Evolutionary conservation across 2,329 filamentous ascomycete genomes (phyloP), one percentile per base, ranked within the genome.

Genomic region (Leptographium galeiforme): DNA sequence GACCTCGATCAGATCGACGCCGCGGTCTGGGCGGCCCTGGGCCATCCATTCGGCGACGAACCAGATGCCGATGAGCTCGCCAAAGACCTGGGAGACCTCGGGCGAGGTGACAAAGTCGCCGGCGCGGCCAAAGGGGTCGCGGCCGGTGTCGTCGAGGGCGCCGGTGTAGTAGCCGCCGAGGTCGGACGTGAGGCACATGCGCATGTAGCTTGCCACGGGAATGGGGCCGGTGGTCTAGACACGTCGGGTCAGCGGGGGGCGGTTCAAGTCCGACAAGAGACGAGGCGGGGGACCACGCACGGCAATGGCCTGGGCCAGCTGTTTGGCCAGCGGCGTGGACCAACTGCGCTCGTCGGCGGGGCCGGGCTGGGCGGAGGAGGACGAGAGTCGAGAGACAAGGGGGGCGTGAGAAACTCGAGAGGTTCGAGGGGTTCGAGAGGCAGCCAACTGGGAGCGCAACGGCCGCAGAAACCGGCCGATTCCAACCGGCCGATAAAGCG

Each of bases 51-150:
- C 93, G 44, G 91, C 84, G 51, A 97, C 84, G 57, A 95, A 84
- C 93, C 93, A 98, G 61, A 98, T 80, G 6, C 89, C 93, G 54
- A 97, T 75, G 33, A 98, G 76, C 70, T 98, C 93, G 30, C 93
- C 93, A 69, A 98, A 98, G 13, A 97, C 79, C 66, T 97, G 93
- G 1, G 90, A 96, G 61, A 98, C 97, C 68, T 98, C 93, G 0
- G 93, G 93, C 0, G 90, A 96, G 0, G 93, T 98, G 51, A 97
- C 85, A 64, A 98, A 98, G 68, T 98, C 93, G 32, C 93, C 93
- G 63, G 88, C 87, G 53, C 79, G 73, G n/a, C 93, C 93, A 62
- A 98, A 98, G 58, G 91, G 90, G 64, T 96, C 90, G 48, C 83
- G 79, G 19, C 78, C 82, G 6, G 48, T 52, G 56, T 80, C 70